phyloP scores from a whole-genome alignment of 1,284 basidiomycete genomes.

The Cutaneotrichosporon arboriforme region DNA sequence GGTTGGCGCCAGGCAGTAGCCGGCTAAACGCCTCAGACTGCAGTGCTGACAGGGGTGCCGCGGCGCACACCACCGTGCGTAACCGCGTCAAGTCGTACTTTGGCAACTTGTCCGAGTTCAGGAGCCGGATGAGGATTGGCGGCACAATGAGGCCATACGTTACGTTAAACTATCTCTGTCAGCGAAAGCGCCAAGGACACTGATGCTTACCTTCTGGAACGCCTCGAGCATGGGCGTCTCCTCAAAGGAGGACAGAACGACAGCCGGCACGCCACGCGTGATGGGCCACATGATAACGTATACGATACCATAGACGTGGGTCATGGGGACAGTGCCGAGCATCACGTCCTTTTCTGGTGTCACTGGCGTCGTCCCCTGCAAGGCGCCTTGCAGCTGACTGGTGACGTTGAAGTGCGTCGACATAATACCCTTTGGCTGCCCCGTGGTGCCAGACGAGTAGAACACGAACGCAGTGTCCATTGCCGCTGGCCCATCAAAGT shows the following conservation, averaged over 20 bases:
- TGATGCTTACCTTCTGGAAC: slow-evolving; percentile 58
- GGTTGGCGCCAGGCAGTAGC: slow-evolving; percentile 16
- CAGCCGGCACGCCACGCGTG: slow-evolving; percentile 56
- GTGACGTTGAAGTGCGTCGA: slow-evolving; percentile 64
- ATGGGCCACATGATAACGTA: slow-evolving; percentile 59
- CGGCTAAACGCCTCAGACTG: slow-evolving; percentile 27
- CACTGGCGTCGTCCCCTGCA: background rate
- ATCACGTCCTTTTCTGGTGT: slow-evolving; percentile 6
- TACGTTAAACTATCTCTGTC: slow-evolving; percentile 54
- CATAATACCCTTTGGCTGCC: slow-evolving; percentile 46
- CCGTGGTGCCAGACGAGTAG: slow-evolving; percentile 60
- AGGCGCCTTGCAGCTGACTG: slow-evolving; percentile 23
- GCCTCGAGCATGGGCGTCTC: slow-evolving; percentile 55
- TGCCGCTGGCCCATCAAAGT: slow-evolving; percentile 10
- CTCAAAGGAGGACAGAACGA: slow-evolving; percentile 64
- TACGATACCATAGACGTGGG: slow-evolving; percentile 17
- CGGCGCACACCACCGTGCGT: slow-evolving; percentile 63
- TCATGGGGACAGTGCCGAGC: slow-evolving; percentile 14
- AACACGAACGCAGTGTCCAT: slow-evolving; percentile 49
- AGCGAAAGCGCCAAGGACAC: slow-evolving; percentile 33
- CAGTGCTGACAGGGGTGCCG: slow-evolving; percentile 65
- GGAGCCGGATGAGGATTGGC: slow-evolving; percentile 63
- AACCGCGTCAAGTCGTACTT: slow-evolving; percentile 66
- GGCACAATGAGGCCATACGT: slow-evolving; percentile 69
- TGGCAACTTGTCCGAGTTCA: slow-evolving; percentile 54